These are phyloP conservation scores for Neurospora sp. DNA, from an alignment of 495 filamentous ascomycete genomes.

Conservation along the genomic window DNA sequence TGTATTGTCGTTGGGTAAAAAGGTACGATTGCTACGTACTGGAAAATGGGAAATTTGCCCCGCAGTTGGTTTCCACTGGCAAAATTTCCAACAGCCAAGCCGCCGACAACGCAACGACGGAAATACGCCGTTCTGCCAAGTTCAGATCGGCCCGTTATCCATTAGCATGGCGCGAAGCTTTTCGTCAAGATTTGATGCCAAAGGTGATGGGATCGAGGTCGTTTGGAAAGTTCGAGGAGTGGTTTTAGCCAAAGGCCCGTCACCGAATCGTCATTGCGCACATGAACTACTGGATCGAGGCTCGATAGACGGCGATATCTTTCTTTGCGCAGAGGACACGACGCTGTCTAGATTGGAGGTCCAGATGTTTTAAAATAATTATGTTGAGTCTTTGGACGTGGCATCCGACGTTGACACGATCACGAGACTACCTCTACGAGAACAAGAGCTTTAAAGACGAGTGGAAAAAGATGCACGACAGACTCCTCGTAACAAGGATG, in stretches of 20 bases:
- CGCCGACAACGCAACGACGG: background rate
- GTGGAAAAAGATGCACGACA: background rate
- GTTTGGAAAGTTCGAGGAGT: background rate
- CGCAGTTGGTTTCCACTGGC: background rate
- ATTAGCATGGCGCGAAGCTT: background rate
- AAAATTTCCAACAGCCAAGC: background rate
- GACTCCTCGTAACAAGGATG: background rate
- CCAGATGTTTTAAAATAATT: background rate
- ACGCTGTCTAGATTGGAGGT: background rate
- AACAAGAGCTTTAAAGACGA: background rate
- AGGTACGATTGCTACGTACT: background rate
- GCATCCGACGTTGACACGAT: background rate
- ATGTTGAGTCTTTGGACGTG: background rate
- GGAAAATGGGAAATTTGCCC: background rate
- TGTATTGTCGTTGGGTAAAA: background rate
- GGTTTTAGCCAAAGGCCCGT: background rate
- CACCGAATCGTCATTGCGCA: background rate
- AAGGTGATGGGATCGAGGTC: background rate
- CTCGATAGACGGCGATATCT: background rate
- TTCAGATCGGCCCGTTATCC: background rate
- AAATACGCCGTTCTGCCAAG: background rate
- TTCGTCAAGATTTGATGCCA: background rate
- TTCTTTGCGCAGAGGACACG: background rate
- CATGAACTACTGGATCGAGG: background rate
- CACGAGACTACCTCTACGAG: background rate